Conservation (phyloP, 805 yeast species). For the Candida endomychidarum region DNA sequence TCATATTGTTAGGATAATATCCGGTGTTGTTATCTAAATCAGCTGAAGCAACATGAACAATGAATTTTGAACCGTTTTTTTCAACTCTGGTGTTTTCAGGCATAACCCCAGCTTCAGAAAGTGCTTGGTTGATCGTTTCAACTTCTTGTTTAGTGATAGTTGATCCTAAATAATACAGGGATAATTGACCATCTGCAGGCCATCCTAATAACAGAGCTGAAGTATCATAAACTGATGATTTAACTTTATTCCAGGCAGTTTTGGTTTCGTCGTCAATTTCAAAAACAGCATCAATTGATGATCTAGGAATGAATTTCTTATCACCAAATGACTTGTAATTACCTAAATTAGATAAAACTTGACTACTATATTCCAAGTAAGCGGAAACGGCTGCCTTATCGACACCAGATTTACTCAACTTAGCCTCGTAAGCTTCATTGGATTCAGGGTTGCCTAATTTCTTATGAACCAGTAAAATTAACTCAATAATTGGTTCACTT, state of each 20-base stretch:
- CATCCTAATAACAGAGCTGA: conserved; percentile 62
- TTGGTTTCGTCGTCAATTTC: conserved; percentile 18
- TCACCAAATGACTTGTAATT: conserved; percentile 89
- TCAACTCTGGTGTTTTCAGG: conserved; percentile 80
- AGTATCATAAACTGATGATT: conserved; percentile 52
- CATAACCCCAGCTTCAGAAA: conserved; percentile 62
- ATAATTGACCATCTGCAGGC: conserved; percentile 72
- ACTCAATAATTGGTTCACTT: conserved; percentile 71
- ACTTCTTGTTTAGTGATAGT: conserved; percentile 57
- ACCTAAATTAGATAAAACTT: conserved; percentile 71
- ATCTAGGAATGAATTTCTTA: conserved; percentile 74
- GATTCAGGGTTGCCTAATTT: conserved; percentile 44
- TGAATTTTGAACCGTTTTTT: conserved; percentile 50
- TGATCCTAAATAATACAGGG: conserved; percentile 64
- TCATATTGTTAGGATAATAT: conserved; percentile 51
- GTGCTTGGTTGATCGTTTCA: conserved; percentile 62
- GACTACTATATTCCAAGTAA: conserved; percentile 74
- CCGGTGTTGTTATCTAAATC: conserved; percentile 45
- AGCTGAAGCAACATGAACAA: conserved; percentile 70
- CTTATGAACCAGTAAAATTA: conserved; percentile 61
- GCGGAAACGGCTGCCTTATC: conserved; percentile 26
- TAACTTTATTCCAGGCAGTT: conserved; percentile 37
- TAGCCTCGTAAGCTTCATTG: conserved; percentile 34
- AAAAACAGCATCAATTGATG: conserved; percentile 33
- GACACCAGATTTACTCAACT: conserved; percentile 21